Evolutionary conservation across 176 grass and related monocot genomes (phyloP), one percentile per base, ranked within the genome.

Genomic region (Metroxylon sagu): DNA sequence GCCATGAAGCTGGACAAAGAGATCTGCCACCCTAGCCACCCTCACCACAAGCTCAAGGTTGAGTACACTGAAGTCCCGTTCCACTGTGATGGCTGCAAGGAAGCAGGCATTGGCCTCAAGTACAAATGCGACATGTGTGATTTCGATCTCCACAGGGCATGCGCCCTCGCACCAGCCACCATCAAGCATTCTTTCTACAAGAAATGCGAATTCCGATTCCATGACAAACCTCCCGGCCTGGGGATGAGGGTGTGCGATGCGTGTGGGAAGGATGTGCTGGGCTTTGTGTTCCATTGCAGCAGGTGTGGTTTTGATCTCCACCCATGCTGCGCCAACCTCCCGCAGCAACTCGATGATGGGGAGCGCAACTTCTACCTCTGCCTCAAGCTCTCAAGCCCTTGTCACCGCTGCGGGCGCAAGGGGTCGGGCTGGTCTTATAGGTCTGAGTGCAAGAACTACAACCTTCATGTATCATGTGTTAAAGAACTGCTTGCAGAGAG

Each of bases 1-100:
- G n/a, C 3, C 43, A 77, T 77, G 74, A 77, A 77, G 74, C 29
- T 77, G 61, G 74, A 76, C 62, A 76, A 77, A 65, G 65, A 77
- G 65, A 50, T 69, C 14, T 3, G 50, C 53, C 74, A 77, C 48
- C 48, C 74, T 14, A 69, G 56, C 64, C 74, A 77, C 15, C 65
- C 74, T 3, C 52, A 77, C 18, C 74, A 77, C 74, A 77, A 62
- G 74, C 65, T 77, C 66, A 77, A 54, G 65, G 19, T 69, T 26
- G 74, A 77, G 26, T 77, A 77, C 65, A 69, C 65, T 17, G 74
- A 77, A 43, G 61, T 43, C 26, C 74, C 74, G 5, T 77, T 77
- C 25, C 48, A 57, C 17, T 77, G 75, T 28, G 59, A 77, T 25
- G 75, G 75, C 25, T 71, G 75, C 29, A 39, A 43, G 5, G 75